Percentiles rank a stretch among this genome's conserved stretches.
These are phyloP conservation scores for Sapria himalayana DNA, from an alignment of 345 rosid genomes.

Conservation along the genomic window DNA sequence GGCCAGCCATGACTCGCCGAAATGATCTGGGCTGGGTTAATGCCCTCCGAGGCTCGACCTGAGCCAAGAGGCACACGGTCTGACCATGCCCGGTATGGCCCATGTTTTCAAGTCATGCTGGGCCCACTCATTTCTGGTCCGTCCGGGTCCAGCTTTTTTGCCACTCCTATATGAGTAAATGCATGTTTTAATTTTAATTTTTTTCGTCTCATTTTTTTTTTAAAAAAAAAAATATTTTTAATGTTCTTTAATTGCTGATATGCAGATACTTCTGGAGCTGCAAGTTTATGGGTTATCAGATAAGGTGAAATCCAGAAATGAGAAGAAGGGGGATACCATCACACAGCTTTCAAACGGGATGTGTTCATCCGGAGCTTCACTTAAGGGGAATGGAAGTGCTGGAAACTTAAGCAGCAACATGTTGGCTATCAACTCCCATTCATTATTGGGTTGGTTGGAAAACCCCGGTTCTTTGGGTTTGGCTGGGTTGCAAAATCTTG, in stretches of 20 bases:
- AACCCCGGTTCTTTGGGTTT: conserved; percentile 90
- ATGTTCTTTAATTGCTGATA: conserved; percentile 11
- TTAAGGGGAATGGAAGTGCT: conserved; percentile 26
- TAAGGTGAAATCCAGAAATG: conserved; percentile 53
- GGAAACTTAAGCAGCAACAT: conserved; percentile 27
- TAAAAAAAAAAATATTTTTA: no score
- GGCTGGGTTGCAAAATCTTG: conserved; percentile 92
- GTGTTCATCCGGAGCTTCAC: conserved; percentile 15
- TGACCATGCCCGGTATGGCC: no score
- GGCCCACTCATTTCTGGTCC: no score
- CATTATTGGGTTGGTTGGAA: conserved; percentile 39
- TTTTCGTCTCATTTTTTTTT: no score
- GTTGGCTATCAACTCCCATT: conserved; percentile 21
- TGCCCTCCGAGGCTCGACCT: no score
- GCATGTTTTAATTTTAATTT: no score
- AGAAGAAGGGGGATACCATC: conserved; percentile 47
- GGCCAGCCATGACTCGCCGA: no score
- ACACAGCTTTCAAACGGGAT: conserved; percentile 26
- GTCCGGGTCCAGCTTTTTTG: no score
- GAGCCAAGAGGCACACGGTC: no score
- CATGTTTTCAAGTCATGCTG: no score
- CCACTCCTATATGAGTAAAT: no score
- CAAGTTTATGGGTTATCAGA: conserved; percentile 96
- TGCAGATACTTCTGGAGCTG: conserved; percentile 61
- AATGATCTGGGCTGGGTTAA: no score